Conservation (phyloP, 2,329 filamentous ascomycete genomes). For the Didymella pomorum region DNA sequence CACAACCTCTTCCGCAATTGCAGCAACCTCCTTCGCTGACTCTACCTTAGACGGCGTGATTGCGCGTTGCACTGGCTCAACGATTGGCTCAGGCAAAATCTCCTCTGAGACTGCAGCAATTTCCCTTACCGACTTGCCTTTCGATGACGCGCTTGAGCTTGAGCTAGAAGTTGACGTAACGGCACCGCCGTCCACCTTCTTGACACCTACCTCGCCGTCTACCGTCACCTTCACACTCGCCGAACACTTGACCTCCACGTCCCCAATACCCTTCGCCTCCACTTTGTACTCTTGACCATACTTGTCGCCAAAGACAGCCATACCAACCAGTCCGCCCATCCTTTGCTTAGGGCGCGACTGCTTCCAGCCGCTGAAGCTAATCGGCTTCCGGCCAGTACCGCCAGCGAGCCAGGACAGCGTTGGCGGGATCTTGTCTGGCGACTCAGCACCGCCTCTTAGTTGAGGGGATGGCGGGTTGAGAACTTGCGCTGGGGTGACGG, state of each 20-base stretch:
- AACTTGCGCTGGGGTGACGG: background rate
- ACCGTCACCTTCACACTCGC: background rate
- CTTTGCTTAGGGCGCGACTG: constrained; percentile 30
- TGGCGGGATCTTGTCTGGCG: constrained; percentile 24
- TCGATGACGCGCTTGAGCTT: background rate
- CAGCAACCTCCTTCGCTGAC: background rate
- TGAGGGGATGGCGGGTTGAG: constrained; percentile 1
- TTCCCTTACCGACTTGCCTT: background rate
- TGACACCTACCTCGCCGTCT: background rate
- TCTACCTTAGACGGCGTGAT: too few relatives aligned
- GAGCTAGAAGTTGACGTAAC: background rate
- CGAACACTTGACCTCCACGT: background rate
- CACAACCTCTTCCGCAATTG: background rate
- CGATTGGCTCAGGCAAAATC: too few relatives aligned
- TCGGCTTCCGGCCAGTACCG: constrained; percentile 20
- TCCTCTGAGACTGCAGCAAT: background rate
- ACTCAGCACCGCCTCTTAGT: constrained; percentile 32
- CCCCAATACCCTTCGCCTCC: background rate
- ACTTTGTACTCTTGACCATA: constrained; percentile 2
- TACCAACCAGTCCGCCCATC: constrained; percentile 36
- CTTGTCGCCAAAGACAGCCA: constrained; percentile 31
- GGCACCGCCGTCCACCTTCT: background rate
- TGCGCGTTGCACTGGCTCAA: background rate
- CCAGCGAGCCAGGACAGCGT: constrained; percentile 40
- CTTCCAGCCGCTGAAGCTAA: constrained; percentile 34